Evolutionary conservation across 257 asterid genomes (phyloP), one percentile per base, ranked within the genome.

Genomic region (Leptodermis oblonga): DNA sequence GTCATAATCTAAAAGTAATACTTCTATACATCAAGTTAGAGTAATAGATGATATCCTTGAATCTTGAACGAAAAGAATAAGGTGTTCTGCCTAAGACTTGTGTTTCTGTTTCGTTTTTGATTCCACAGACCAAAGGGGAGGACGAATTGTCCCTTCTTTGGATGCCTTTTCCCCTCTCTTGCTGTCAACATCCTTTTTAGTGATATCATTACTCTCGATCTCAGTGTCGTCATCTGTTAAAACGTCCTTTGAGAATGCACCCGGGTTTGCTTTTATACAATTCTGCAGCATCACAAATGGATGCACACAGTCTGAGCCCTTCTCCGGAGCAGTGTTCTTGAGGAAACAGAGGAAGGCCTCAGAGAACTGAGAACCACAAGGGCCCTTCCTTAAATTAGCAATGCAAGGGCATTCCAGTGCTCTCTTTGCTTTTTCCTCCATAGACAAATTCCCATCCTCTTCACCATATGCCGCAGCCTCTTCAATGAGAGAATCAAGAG

Each of bases 361-460:
- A 0, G 99, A 93, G 64, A 93, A 93, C 71, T 80, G 97, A 70
- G 64, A 33, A 5, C 99, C 96, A 53, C 98, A 93, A 9, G 94
- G 94, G 15, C 98, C 94, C 48, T 67, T 74, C 43, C 88, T 77
- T 74, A 93, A 74, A 74, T 84, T 82, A 48, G 97, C 90, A 56
- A 92, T 80, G 78, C 97, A 93, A 30, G 99, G 99, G 80, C 99
- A 93, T 43, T 90, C 96, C 60, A 93, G 69, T 65, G 99, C 97
- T 75, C 79, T 86, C 65, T 86, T 86, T 54, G 96, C 98, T 78
- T 86, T 86, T 52, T 70, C 94, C 45, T 93, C 95, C 12, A 75
- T 77, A 26, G 97, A 84, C 85, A 71, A 73, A 51, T 67, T 75
- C 26, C 51, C 78, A 64, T 75, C 90, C 43, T 80, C 87, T 43